phyloP scores from a whole-genome alignment of 768 basidiomycete species.

The Gymnopilus junonius region DNA sequence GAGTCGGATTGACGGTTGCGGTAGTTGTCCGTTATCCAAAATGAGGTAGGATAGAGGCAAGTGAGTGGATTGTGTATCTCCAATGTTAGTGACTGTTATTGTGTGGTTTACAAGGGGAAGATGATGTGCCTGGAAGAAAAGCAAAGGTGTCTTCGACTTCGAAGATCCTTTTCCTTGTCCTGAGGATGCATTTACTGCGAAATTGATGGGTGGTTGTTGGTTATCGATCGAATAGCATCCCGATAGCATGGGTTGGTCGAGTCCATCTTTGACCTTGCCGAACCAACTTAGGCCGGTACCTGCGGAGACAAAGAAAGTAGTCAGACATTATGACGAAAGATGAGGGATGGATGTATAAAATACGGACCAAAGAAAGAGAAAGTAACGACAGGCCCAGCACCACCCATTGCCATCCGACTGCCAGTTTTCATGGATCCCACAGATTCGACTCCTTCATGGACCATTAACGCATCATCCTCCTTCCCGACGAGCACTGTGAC shows the following conservation, averaged over 20 bases:
- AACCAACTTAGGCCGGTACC: background rate
- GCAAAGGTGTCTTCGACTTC: slow-evolving; percentile 23
- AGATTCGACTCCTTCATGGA: slow-evolving; percentile 12
- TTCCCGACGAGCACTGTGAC: slow-evolving; percentile 23
- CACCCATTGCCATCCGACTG: background rate
- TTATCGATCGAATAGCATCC: slow-evolving; percentile 30
- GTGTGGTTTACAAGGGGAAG: slow-evolving; percentile 24
- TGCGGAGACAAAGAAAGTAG: background rate
- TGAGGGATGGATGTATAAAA: background rate
- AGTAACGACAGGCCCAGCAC: background rate
- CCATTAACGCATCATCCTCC: slow-evolving; percentile 21
- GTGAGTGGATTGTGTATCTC: slow-evolving; percentile 3
- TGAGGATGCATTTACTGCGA: slow-evolving; percentile 18
- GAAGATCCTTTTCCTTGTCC: background rate
- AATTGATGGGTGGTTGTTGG: slow-evolving; percentile 21
- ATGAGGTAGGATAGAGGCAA: slow-evolving; percentile 7
- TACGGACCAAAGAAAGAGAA: background rate
- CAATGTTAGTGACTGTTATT: slow-evolving; percentile 18
- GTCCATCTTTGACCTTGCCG: background rate
- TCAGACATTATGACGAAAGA: background rate
- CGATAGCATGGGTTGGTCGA: slow-evolving; percentile 7
- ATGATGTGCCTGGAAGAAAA: slow-evolving; percentile 16
- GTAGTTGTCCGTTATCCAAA: slow-evolving; percentile 9
- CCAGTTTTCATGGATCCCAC: slow-evolving; percentile 12
- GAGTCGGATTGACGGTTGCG: background rate